Evolutionary conservation across 805 yeast genomes (phyloP).

Genomic region (Candida easanensis): DNA sequence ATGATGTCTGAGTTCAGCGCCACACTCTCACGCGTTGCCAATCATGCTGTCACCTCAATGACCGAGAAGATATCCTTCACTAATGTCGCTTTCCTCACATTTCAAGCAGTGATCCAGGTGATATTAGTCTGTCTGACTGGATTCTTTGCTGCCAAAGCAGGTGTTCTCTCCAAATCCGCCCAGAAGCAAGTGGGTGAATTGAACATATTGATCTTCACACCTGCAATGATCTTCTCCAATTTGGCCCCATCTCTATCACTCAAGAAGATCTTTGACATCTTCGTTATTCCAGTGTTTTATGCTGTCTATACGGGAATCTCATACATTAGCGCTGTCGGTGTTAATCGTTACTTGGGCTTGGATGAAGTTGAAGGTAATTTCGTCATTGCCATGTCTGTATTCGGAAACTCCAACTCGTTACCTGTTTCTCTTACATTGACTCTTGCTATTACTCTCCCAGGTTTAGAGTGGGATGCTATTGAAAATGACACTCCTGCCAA

Average conservation of each 20-base stretch:
- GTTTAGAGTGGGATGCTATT: slow-evolving; percentile 71
- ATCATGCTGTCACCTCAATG: no score
- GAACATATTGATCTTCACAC: slow-evolving; percentile 91
- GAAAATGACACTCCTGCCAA: slow-evolving; percentile 63
- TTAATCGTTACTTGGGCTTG: slow-evolving; percentile 51
- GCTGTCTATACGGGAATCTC: slow-evolving; percentile 82
- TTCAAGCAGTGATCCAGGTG: slow-evolving; percentile 90
- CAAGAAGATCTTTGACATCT: slow-evolving; percentile 73
- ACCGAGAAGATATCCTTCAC: slow-evolving; percentile 13
- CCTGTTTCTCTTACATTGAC: slow-evolving; percentile 90
- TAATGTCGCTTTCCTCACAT: slow-evolving; percentile 59
- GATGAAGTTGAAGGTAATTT: slow-evolving; percentile 80
- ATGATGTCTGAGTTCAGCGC: no score
- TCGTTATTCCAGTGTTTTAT: slow-evolving; percentile 80
- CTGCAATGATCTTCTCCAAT: slow-evolving; percentile 89
- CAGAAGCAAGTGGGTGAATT: slow-evolving; percentile 74
- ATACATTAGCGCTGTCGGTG: slow-evolving; percentile 54
- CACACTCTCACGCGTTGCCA: no score
- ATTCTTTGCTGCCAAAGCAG: slow-evolving; percentile 74
- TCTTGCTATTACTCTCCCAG: slow-evolving; percentile 71
- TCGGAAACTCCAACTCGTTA: slow-evolving; percentile 91
- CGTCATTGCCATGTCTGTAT: slow-evolving; percentile 95
- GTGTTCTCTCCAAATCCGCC: slow-evolving; percentile 65
- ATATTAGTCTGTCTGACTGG: slow-evolving; percentile 86
- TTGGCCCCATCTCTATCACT: slow-evolving; percentile 65